Evolutionary conservation across 148 eudicot species (phyloP).

Genomic region (Rhododendron williamsianum): DNA sequence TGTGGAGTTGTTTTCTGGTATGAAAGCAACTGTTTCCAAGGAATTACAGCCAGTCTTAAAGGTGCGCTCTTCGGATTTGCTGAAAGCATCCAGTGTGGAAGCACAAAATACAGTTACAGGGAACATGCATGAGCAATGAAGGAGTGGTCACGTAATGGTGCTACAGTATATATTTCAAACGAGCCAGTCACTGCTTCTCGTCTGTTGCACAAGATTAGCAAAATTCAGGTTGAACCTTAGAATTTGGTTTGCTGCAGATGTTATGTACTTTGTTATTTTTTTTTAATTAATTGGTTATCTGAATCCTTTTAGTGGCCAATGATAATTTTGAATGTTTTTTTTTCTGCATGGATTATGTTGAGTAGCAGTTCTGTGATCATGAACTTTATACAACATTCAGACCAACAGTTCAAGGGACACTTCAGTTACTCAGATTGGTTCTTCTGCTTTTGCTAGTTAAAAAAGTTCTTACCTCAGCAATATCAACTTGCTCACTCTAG

Average conservation of each 20-base stretch:
- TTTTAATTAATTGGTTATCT: background rate
- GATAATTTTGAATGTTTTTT: background rate
- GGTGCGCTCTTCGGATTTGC: constrained; percentile 11
- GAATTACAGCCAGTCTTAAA: constrained; percentile 12
- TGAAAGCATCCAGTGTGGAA: constrained; percentile 15
- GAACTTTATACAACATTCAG: background rate
- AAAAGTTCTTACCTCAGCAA: background rate
- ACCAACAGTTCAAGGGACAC: background rate
- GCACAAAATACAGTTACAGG: background rate
- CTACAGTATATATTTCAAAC: background rate
- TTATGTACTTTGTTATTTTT: background rate
- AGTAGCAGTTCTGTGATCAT: background rate
- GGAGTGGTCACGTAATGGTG: background rate
- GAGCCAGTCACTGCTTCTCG: background rate
- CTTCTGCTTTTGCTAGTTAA: background rate
- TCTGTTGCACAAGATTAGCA: background rate
- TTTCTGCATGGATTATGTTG: background rate
- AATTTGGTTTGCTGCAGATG: background rate
- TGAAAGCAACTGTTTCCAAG: constrained; percentile 10
- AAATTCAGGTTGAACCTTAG: background rate
- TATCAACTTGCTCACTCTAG: background rate
- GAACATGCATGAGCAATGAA: background rate
- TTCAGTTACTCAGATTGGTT: background rate
- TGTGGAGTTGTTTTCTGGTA: constrained; percentile 28
- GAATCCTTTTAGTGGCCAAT: background rate